Base-by-base conservation (phyloP, 1,284 basidiomycete species). In the Boletellus dicymbophilus region DNA sequence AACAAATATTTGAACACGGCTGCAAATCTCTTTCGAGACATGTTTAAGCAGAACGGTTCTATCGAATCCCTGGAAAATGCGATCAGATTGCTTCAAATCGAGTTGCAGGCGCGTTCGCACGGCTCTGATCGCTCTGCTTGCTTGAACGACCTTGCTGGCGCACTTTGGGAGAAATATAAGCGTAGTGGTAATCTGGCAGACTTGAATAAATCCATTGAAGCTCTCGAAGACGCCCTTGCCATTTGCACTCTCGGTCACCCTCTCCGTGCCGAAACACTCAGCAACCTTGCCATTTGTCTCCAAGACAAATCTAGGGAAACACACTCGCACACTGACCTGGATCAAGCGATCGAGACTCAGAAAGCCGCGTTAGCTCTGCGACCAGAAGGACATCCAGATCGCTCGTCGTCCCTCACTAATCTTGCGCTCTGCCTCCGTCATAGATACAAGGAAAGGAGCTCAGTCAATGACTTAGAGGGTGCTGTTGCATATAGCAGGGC, bases 321-420 rank as follows among this genome's bases (percentile, higher is more conserved):
- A 9, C 40, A 21, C 30, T 51, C 48, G 15, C 20, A 23, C 10
- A 25, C 8, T 22, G 54, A 46, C 18, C 18, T 53, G 4, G 39
- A 43, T n/a, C 18, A 38, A 43, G 50, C 51, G 4, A 53, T 53
- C 27, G 12, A 47, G 34, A 47, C 20, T 26, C 43, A 53, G 0
- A 30, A 53, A 30, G 43, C 50, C 7, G 39, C 50, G 15, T 34
- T 51, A 34, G 33, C 30, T 20, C n/a, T 51, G 11, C 50, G 50
- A 27, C 11, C 30, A 18, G 40, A 36, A 23, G 48, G 48, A 7
- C 36, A 51, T 12, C 48, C 40, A 4, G 28, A 44, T 44, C 48
- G 23, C 11, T 27, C 49, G 12, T 31, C 47, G 28, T 40, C 38
- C n/a, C 18, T 40, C n/a, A 40, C 38, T 3, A 40, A 40, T 26